These are phyloP conservation scores for Rhizopogon vulgaris DNA, from an alignment of 768 basidiomycete genomes.

Conservation along the genomic window DNA sequence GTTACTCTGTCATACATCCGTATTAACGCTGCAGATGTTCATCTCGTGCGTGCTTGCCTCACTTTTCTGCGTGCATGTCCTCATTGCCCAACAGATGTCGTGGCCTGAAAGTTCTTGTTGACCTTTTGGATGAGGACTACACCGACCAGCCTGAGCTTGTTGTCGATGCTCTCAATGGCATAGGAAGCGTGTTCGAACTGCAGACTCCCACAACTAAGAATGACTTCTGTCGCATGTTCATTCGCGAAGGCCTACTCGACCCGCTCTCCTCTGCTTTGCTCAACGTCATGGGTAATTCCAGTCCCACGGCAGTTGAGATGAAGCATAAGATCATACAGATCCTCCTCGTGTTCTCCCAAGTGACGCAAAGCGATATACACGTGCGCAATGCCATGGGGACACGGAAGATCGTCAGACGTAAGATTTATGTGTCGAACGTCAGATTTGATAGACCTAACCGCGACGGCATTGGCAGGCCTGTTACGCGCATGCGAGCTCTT, in stretches of 20 bases:
- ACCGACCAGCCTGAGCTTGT: slow-evolving; percentile 86
- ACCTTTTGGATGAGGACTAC: slow-evolving; percentile 95
- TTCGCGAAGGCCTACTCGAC: slow-evolving; percentile 89
- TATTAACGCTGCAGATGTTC: slow-evolving; percentile 96
- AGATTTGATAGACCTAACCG: slow-evolving; percentile 3
- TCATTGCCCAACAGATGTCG: slow-evolving; percentile 59
- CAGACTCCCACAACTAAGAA: slow-evolving; percentile 96
- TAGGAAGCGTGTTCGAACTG: slow-evolving; percentile 92
- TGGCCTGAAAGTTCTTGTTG: slow-evolving; percentile 89
- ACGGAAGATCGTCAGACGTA: slow-evolving; percentile 83
- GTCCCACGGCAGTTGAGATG: slow-evolving; percentile 60
- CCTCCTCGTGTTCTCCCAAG: slow-evolving; percentile 87
- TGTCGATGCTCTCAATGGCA: slow-evolving; percentile 89
- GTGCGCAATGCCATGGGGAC: slow-evolving; percentile 90
- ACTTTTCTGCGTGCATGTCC: background rate
- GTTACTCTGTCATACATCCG: slow-evolving; percentile 86
- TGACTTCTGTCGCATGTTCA: slow-evolving; percentile 98
- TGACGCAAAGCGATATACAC: slow-evolving; percentile 92
- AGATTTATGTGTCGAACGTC: slow-evolving; percentile 26
- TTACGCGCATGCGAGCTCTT: slow-evolving; percentile 83
- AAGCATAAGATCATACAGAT: slow-evolving; percentile 89
- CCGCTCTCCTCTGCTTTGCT: slow-evolving; percentile 87
- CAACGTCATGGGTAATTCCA: slow-evolving; percentile 77
- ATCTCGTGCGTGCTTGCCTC: slow-evolving; percentile 70
- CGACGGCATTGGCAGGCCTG: slow-evolving; percentile 49